Percentiles rank a stretch among this genome's conserved stretches.
Conservation (phyloP, 2,329 filamentous ascomycete species). For the Ustulina deusta region DNA sequence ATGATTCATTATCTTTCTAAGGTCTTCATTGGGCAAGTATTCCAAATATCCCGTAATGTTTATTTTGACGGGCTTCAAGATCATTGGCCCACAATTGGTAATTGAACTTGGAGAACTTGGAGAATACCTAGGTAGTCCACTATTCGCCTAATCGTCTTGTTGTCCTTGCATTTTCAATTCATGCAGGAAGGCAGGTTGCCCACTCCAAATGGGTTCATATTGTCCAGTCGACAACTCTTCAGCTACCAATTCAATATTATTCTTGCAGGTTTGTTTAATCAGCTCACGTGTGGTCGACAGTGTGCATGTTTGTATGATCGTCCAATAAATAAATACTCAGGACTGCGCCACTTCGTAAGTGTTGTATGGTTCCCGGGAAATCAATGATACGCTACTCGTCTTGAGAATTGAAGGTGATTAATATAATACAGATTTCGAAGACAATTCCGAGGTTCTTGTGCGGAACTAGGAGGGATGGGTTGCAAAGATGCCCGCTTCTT, state of each 20-base stretch:
- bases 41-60: not conserved
- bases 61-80: not conserved
- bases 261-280: not conserved
- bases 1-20: not conserved
- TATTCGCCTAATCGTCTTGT: not conserved
- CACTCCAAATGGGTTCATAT: not conserved
- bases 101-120: no score
- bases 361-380: no score
- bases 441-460: not conserved
- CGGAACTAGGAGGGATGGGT: not conserved
- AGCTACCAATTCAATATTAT: not conserved
- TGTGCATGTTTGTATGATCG: not conserved
- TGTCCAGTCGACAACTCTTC: not conserved
- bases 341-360: no score
- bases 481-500: not conserved
- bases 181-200: not conserved
- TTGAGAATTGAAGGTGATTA: not conserved
- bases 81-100: no score
- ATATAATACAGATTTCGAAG: not conserved
- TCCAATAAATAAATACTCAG: not conserved
- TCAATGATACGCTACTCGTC: not conserved
- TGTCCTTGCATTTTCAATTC: not conserved
- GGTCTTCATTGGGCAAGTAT: not conserved
- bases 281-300: not conserved
- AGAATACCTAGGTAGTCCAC: no score